phyloP scores from a whole-genome alignment of 306 rosid genomes.

The Acacia melanoxylon region DNA sequence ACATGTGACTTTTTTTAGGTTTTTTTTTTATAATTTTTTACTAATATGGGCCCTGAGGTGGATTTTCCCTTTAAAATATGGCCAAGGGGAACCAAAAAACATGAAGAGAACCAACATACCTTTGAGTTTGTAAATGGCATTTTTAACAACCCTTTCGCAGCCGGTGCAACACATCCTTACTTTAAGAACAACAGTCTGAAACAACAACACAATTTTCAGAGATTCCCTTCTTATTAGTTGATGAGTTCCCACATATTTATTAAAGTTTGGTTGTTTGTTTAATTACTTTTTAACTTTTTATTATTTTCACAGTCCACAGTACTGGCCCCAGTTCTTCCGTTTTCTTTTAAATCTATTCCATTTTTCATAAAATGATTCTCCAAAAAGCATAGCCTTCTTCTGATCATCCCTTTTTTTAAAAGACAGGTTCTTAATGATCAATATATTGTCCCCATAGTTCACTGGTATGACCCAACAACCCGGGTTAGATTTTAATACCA shows the following conservation, averaged over 20 bases:
- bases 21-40: no score
- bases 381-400: background rate
- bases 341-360: background rate
- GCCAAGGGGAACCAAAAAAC: background rate
- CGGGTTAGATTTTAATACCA: no score
- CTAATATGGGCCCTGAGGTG: no score
- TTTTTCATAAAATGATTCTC: background rate
- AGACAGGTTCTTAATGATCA: no score
- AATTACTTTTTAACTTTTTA: background rate
- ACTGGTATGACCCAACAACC: no score
- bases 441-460: no score
- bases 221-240: constrained; percentile 23
- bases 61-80: background rate
- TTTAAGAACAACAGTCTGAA: constrained; percentile 93
- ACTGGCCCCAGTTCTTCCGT: background rate
- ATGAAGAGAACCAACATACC: constrained; percentile 42
- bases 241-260: constrained; percentile 8
- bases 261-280: background rate
- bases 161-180: constrained; percentile 98
- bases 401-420: background rate
- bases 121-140: constrained; percentile 81
- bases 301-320: background rate
- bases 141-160: constrained; percentile 86
- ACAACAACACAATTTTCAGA: constrained; percentile 35
- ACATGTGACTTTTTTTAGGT: no score